These are phyloP conservation scores for Schizophyllum commune DNA, from an alignment of 1,284 basidiomycete genomes.

Conservation along the genomic window DNA sequence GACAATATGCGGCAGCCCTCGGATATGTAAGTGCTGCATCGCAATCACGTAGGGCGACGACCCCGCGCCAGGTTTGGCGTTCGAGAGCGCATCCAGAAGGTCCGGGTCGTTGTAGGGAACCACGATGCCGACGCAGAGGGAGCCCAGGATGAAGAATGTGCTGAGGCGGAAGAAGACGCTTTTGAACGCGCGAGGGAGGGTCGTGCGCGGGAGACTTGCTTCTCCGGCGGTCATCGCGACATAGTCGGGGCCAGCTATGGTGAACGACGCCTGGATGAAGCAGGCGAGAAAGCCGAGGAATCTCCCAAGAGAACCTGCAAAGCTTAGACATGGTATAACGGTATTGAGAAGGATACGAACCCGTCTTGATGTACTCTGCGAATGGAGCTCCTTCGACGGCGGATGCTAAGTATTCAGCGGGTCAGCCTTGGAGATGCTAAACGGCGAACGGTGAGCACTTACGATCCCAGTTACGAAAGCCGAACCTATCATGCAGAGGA, in stretches of 20 bases:
- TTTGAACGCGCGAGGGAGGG: constrained; percentile 34
- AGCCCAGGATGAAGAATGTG: constrained; percentile 43
- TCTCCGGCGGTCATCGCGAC: constrained; percentile 43
- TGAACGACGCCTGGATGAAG: constrained; percentile 39
- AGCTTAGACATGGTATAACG: background rate
- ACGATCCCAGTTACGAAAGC: constrained; percentile 52
- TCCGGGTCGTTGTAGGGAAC: constrained; percentile 56
- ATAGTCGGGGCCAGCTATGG: constrained; percentile 41
- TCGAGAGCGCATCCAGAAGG: constrained; percentile 36
- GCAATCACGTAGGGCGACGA: constrained; percentile 71
- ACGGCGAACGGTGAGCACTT: constrained; percentile 10
- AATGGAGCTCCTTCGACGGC: constrained; percentile 36
- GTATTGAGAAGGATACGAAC: constrained; percentile 6
- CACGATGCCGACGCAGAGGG: constrained; percentile 58
- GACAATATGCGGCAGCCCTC: constrained; percentile 54
- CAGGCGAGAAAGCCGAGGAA: constrained; percentile 41
- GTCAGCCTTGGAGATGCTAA: background rate
- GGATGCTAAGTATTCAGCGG: constrained; percentile 6
- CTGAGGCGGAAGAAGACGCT: constrained; percentile 40
- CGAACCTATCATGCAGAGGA: constrained; percentile 54
- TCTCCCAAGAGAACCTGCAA: constrained; percentile 23
- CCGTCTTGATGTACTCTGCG: constrained; percentile 34
- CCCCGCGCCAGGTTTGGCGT: constrained; percentile 48
- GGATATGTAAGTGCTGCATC: constrained; percentile 53
- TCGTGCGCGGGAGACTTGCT: constrained; percentile 31